Evolutionary conservation across 495 filamentous ascomycete genomes (phyloP), one percentile per base, ranked within the genome.

Genomic region (Neurospora sp.): DNA sequence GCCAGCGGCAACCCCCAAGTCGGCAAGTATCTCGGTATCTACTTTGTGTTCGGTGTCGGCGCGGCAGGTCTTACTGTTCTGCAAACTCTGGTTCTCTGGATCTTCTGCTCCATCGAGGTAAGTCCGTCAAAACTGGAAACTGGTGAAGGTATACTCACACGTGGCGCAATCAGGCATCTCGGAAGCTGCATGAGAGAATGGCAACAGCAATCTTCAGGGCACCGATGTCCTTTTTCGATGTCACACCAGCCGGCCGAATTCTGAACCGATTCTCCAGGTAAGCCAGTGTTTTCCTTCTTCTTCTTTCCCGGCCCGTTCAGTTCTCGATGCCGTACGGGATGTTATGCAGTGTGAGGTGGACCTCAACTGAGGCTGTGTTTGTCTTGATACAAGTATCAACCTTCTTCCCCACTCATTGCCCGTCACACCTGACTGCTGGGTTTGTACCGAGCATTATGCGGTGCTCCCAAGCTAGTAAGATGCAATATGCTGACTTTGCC

Each of bases 191-290:
- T 80, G 95, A 99, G 83, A 89, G 93, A 72, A 99, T 99, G 96
- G 96, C 96, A 59, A 94, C 92, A 76, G 93, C 96, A 7, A 98
- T 98, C 76, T 99, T 99, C 86, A 90, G 96, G 78, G 96, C 94
- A 18, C 96, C 96, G 35, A 99, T 99, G 96, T 94, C 88, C 76
- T 99, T 99, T 82, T 99, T 99, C 76, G 96, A 99, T 81, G 97
- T 95, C 12, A 99, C 96, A 3, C 96, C 96, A n/a, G 93, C 94
- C 72, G 96, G 96, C 20, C 90, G 96, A 22, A 98, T 99, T 76
- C 85, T 99, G 48, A 99, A 99, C 79, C 87, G 96, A 68, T 99
- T 99, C 80, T 98, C 95, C 4, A 97, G 91, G 90, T 91, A 80
- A 74, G 88, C 83, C 44, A 71, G 9, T 40, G 37, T 69, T 59